Conservation (phyloP, 164 flowering plant species). For the Piper longum region DNA sequence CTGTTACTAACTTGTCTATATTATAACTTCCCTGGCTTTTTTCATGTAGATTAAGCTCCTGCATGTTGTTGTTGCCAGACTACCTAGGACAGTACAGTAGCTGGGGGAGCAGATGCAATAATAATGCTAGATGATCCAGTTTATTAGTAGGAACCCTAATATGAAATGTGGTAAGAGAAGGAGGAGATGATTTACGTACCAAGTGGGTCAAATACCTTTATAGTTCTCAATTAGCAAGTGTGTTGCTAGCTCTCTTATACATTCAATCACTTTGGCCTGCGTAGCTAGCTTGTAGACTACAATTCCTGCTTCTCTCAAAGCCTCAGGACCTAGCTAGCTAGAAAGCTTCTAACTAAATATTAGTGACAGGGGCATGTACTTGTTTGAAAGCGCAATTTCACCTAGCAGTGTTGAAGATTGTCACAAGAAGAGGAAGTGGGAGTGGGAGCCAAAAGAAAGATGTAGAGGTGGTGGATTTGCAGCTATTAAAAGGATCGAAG, state of each 20-base stretch:
- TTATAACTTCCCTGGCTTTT: background rate
- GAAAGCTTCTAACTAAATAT: too few species aligned
- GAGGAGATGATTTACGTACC: background rate
- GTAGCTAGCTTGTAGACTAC: constrained; percentile 5
- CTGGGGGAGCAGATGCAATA: background rate
- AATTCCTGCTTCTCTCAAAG: background rate
- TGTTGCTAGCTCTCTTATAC: constrained; percentile 9
- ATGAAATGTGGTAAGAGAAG: background rate
- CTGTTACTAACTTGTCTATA: background rate
- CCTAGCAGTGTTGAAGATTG: constrained; percentile 7
- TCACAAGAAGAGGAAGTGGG: constrained; percentile 52
- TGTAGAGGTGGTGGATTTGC: background rate
- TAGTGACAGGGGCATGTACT: too few species aligned
- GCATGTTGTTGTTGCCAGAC: background rate
- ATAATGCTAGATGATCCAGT: background rate
- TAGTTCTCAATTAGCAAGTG: constrained; percentile 27
- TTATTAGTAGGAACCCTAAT: background rate
- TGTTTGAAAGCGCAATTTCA: background rate
- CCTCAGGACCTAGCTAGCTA: too few species aligned
- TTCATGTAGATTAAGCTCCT: background rate
- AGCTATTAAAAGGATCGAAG: background rate
- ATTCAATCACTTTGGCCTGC: too few species aligned
- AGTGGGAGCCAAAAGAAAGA: constrained; percentile 8
- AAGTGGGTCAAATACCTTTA: constrained; percentile 15
- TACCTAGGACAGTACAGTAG: background rate